Evolutionary conservation across 2,329 filamentous ascomycete genomes (phyloP).

Genomic region (Drechmeria coniospora): DNA sequence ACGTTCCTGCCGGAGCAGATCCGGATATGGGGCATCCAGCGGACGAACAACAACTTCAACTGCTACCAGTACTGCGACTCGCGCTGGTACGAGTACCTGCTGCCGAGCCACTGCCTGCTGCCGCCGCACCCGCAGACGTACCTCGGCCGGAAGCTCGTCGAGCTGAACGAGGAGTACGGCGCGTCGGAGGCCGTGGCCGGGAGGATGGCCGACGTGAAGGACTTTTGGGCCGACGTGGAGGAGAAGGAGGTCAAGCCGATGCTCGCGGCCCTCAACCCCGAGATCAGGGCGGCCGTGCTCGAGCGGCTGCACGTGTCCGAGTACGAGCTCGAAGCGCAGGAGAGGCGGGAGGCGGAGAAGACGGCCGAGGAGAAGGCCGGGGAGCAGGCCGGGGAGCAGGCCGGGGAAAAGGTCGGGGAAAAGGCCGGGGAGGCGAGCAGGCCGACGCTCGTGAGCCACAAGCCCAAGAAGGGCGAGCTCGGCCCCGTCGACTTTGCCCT

Average conservation of each 20-base stretch:
- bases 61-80: constrained; percentile 93
- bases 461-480: constrained; percentile 26
- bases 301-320: constrained; percentile 37
- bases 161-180: constrained; percentile 58
- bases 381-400: constrained; percentile 8
- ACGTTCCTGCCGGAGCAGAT: constrained; percentile 73
- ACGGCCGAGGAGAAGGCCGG: constrained; percentile 10
- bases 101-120: constrained; percentile 83
- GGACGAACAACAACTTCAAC: constrained; percentile 82
- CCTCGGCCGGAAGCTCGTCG: constrained; percentile 68
- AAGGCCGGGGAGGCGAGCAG: constrained; percentile 8
- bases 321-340: constrained; percentile 9
- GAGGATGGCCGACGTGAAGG: constrained; percentile 60
- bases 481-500: constrained; percentile 47
- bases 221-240: constrained; percentile 74
- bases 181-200: constrained; percentile 52
- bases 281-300: constrained; percentile 46
- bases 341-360: constrained; percentile 7
- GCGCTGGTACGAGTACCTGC: constrained; percentile 91
- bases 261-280: constrained; percentile 44
- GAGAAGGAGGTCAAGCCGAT: constrained; percentile 65
- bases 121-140: constrained; percentile 83
- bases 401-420: constrained; percentile 7
- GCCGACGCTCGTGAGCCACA: constrained; percentile 14
- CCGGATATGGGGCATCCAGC: constrained; percentile 82